Percentiles rank a stretch among this genome's conserved stretches.
These are phyloP conservation scores for Psilocybe cyanescens DNA, from an alignment of 768 basidiomycete species.

Conservation along the genomic window DNA sequence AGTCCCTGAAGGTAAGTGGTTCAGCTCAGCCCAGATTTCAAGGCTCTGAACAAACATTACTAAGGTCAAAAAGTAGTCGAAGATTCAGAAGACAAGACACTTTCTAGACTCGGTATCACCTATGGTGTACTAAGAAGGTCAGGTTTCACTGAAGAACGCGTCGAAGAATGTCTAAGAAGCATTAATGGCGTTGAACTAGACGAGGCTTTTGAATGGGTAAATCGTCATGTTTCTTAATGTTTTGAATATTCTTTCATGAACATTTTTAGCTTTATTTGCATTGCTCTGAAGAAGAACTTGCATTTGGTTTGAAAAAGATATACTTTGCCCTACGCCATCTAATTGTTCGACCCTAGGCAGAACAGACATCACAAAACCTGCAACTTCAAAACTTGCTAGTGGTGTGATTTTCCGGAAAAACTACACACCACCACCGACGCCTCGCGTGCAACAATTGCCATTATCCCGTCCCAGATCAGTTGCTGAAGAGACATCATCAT, in stretches of 20 bases:
- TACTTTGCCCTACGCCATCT: not conserved
- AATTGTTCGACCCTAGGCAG: not conserved
- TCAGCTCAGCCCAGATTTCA: not conserved
- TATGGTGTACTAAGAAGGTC: slow-evolving; percentile 81
- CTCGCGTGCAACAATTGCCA: slow-evolving; percentile 1
- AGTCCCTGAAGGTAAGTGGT: slow-evolving; percentile 20
- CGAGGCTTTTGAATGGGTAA: slow-evolving; percentile 90
- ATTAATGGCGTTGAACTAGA: slow-evolving; percentile 79
- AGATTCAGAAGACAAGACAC: slow-evolving; percentile 70
- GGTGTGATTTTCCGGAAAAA: slow-evolving; percentile 17
- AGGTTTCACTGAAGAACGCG: slow-evolving; percentile 71
- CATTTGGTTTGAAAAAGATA: slow-evolving; percentile 10
- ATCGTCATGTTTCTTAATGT: slow-evolving; percentile 22
- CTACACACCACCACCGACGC: slow-evolving; percentile 17
- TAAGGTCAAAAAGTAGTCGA: slow-evolving; percentile 44
- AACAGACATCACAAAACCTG: slow-evolving; percentile 3
- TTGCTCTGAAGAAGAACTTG: slow-evolving; percentile 63
- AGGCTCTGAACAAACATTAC: not conserved
- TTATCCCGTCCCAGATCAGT: not conserved
- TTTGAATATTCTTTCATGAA: not conserved
- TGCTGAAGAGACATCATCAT: not conserved
- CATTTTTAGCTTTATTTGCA: slow-evolving; percentile 61
- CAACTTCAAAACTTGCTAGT: slow-evolving; percentile 7
- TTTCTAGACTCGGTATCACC: slow-evolving; percentile 74
- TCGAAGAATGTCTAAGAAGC: slow-evolving; percentile 70